These are phyloP conservation scores for Candida boleticola DNA, from an alignment of 805 yeast species.

Conservation along the genomic window DNA sequence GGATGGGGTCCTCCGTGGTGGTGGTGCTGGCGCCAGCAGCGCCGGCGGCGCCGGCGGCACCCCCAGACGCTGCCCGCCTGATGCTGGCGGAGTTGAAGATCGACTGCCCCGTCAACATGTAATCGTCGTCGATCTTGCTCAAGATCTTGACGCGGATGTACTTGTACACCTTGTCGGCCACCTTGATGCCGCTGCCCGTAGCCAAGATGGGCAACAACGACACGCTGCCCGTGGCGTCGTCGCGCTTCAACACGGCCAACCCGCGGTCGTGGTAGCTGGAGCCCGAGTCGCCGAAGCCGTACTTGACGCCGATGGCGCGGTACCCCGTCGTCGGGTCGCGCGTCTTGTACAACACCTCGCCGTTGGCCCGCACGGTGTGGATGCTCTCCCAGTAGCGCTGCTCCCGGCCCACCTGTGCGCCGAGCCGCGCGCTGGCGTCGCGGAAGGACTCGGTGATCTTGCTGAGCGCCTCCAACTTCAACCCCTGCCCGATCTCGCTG, in stretches of 20 bases:
- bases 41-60: slow-evolving; percentile 4
- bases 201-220: slow-evolving; percentile 28
- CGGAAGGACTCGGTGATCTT: slow-evolving; percentile 53
- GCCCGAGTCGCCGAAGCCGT: slow-evolving; percentile 91
- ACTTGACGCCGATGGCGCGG: slow-evolving; percentile 73
- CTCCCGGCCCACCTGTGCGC: slow-evolving; percentile 59
- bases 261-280: slow-evolving; percentile 75
- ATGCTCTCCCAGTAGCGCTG: slow-evolving; percentile 60
- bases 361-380: slow-evolving; percentile 44
- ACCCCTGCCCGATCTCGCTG: slow-evolving; percentile 61
- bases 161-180: slow-evolving; percentile 37
- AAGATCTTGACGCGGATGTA: slow-evolving; percentile 60
- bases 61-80: slow-evolving; percentile 7
- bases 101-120: slow-evolving; percentile 58
- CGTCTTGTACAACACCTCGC: slow-evolving; percentile 67
- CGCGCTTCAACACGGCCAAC: slow-evolving; percentile 61
- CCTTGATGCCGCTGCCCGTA: slow-evolving; percentile 26
- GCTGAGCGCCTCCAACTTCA: slow-evolving; percentile 75
- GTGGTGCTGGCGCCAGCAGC: slow-evolving; percentile 5
- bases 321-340: slow-evolving; percentile 48
- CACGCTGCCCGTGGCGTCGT: slow-evolving; percentile 26
- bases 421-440: slow-evolving; percentile 49
- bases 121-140: slow-evolving; percentile 53
- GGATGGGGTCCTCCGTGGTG: slow-evolving; percentile 20
- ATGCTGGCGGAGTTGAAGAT: slow-evolving; percentile 22